Percentiles rank a stretch among this genome's conserved stretches.
Conservation (phyloP, 495 filamentous ascomycete species). For the Letharia columbiana region DNA sequence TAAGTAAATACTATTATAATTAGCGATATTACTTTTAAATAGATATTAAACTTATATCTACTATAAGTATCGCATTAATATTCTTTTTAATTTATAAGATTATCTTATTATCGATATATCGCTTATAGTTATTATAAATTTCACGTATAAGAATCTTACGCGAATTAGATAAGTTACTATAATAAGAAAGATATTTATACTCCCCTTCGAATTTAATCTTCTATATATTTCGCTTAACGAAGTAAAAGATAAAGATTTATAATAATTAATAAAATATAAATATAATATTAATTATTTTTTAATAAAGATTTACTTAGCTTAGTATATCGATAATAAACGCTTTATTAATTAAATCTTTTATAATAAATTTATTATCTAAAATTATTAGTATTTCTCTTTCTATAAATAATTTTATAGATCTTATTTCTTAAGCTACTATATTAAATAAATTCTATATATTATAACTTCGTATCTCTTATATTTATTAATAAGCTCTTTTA, state of each 20-base stretch:
- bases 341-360: background rate
- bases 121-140: background rate
- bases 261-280: background rate
- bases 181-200: background rate
- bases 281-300: background rate
- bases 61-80: background rate
- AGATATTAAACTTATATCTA: background rate
- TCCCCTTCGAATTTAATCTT: background rate
- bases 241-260: background rate
- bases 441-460: conserved; percentile 29
- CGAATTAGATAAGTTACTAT: background rate
- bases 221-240: too few species aligned
- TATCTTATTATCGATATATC: background rate
- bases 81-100: background rate
- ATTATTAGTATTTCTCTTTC: background rate
- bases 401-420: conserved; percentile 9
- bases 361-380: background rate
- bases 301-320: background rate
- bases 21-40: background rate
- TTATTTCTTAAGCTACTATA: conserved; percentile 29
- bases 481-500: conserved; percentile 30
- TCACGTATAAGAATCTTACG: background rate
- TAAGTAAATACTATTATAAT: background rate
- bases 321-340: background rate
- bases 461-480: conserved; percentile 27